Evolutionary conservation across 140 eudicot species (phyloP), one percentile per base, ranked within the genome.

Genomic region (Bidens hawaiensis): DNA sequence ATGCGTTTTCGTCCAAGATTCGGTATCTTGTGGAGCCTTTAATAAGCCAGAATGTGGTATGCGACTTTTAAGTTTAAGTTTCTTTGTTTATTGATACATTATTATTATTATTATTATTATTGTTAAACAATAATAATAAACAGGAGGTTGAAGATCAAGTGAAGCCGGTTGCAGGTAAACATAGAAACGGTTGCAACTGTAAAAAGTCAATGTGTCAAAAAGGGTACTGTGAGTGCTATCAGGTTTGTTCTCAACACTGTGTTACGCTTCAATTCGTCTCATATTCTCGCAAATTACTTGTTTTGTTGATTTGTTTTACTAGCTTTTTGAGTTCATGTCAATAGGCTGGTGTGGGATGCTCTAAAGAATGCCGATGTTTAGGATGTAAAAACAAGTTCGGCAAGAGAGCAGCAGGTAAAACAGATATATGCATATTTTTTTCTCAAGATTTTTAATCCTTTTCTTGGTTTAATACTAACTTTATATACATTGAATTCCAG

Each of bases 221-320:
- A 33, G 81, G 78, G 71, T 87, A 87, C 60, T 91, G 96, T 22
- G 93, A 84, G 70, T 91, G 96, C 73, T 87, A 82, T 80, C 85
- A 87, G 94, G 97, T 89, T 65, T 67, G 64, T 57, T 33, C 17
- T 18, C 64, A n/a, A 12, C 38, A 11, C 27, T 4, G 36, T 52
- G 36, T 52, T 54, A 6, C 47, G 19, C n/a, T 43, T 57, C 48
- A 45, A 11, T 70, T 17, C 24, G 5, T 70, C 13, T 10, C n/a
- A 26, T 18, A 25, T 6, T 21, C 9, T 33, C n/a, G 22, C 5
- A 8, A 55, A 28, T 43, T 26, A 18, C n/a, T n/a, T n/a, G n/a
- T n/a, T n/a, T 6, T 33, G 40, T 33, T 34, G 41, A 6, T 34
- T 2, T 23, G 63, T 22, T 46, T 8, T 49, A 41, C 62, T 63